phyloP scores from a whole-genome alignment of 2,329 filamentous ascomycete genomes.

The Botrytis fabae region DNA sequence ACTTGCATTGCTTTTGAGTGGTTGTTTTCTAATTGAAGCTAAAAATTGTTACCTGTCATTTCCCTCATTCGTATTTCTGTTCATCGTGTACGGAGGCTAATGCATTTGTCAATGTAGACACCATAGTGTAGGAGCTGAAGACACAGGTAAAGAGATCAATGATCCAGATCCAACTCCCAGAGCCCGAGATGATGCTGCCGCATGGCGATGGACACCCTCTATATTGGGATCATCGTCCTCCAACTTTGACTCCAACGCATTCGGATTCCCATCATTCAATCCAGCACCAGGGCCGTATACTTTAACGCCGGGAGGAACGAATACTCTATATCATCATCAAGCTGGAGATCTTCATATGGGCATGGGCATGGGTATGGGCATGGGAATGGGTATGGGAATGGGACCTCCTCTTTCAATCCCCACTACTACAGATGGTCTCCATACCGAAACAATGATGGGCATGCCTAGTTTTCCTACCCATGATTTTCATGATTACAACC shows the following conservation, averaged over 20 bases:
- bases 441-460: conserved; percentile 61
- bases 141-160: conserved; percentile 53
- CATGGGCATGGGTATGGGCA: conserved; percentile 53
- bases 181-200: conserved; percentile 76
- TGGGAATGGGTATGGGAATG: conserved; percentile 62
- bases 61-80: not conserved
- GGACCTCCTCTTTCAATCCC: conserved; percentile 77
- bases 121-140: conserved; percentile 37
- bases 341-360: conserved; percentile 85
- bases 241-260: conserved; percentile 81
- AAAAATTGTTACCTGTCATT: not conserved
- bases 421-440: conserved; percentile 64
- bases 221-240: conserved; percentile 73
- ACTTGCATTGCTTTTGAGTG: not conserved
- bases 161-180: conserved; percentile 83
- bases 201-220: conserved; percentile 85
- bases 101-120: conserved; percentile 29
- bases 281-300: conserved; percentile 84
- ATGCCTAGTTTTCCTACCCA: conserved; percentile 63
- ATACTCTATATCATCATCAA: conserved; percentile 78
- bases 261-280: conserved; percentile 73
- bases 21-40: not conserved
- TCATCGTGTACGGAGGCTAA: not conserved
- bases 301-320: conserved; percentile 78
- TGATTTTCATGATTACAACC: conserved; percentile 66